Conservation (phyloP, 805 yeast genomes). For the Candida hungchunana region DNA sequence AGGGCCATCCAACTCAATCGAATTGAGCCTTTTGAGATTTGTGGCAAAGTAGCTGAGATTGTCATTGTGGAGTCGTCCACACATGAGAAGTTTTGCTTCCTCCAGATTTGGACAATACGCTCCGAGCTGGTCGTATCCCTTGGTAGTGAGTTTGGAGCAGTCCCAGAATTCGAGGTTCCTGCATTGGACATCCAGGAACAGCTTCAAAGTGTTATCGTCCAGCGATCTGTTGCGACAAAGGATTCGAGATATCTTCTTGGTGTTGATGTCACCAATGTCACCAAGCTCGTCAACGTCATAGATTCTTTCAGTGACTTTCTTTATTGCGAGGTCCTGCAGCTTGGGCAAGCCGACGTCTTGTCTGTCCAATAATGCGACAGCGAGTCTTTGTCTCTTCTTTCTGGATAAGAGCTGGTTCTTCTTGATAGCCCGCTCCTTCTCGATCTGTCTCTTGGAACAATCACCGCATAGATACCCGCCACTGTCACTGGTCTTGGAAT, state of each 20-base stretch:
- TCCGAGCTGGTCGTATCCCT: slow-evolving; percentile 64
- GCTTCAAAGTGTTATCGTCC: slow-evolving; percentile 61
- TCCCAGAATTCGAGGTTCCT: slow-evolving; percentile 78
- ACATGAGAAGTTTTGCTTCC: slow-evolving; percentile 72
- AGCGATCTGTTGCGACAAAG: slow-evolving; percentile 79
- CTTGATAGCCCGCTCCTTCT: slow-evolving; percentile 40
- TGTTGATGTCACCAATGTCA: slow-evolving; percentile 73
- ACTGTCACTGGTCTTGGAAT: slow-evolving; percentile 48
- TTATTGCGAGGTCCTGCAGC: slow-evolving; percentile 79
- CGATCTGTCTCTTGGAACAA: slow-evolving; percentile 43
- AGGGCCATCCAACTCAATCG: slow-evolving; percentile 79
- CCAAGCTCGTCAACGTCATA: slow-evolving; percentile 79
- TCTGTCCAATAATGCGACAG: slow-evolving; percentile 78
- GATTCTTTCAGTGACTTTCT: slow-evolving; percentile 59
- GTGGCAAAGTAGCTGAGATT: slow-evolving; percentile 59
- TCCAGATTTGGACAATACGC: slow-evolving; percentile 74
- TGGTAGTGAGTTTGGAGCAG: slow-evolving; percentile 73
- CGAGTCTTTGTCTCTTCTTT: slow-evolving; percentile 71
- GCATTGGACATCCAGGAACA: slow-evolving; percentile 64
- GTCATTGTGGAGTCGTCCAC: slow-evolving; percentile 86
- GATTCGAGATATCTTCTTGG: slow-evolving; percentile 69
- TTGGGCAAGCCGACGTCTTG: slow-evolving; percentile 59
- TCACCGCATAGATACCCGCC: slow-evolving; percentile 66
- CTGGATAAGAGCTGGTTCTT: slow-evolving; percentile 60
- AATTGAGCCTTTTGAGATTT: slow-evolving; percentile 50